Conservation (phyloP, 495 filamentous ascomycete genomes). For the Neurospora africana region DNA sequence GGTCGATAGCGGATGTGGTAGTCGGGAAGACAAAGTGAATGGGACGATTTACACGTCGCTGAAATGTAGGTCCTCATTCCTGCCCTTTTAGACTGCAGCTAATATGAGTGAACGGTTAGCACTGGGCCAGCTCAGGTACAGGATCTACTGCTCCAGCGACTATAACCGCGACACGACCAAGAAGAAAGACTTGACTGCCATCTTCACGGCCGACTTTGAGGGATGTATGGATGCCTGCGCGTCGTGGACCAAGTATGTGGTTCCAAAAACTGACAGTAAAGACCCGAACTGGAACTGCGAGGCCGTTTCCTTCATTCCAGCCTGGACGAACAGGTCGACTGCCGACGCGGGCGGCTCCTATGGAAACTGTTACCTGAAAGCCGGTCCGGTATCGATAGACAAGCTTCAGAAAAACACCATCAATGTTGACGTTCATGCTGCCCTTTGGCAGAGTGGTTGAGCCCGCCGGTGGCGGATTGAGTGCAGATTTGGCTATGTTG, state of each 20-base stretch:
- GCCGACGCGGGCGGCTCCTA: slow-evolving; percentile 21
- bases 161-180: slow-evolving; percentile 22
- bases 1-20: slow-evolving; percentile 30
- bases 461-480: background rate
- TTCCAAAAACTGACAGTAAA: slow-evolving; percentile 4
- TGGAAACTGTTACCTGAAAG: slow-evolving; percentile 39
- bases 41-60: slow-evolving; percentile 21
- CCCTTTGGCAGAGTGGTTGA: slow-evolving; percentile 4
- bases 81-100: background rate
- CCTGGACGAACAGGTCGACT: slow-evolving; percentile 27
- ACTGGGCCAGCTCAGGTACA: slow-evolving; percentile 22
- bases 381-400: slow-evolving; percentile 24
- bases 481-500: background rate
- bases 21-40: slow-evolving; percentile 17
- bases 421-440: slow-evolving; percentile 17
- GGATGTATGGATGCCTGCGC: slow-evolving; percentile 40
- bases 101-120: slow-evolving; percentile 12
- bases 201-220: slow-evolving; percentile 32
- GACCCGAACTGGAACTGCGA: slow-evolving; percentile 25
- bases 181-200: slow-evolving; percentile 16
- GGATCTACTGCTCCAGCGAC: slow-evolving; percentile 23
- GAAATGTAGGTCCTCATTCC: slow-evolving; percentile 5
- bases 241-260: slow-evolving; percentile 26
- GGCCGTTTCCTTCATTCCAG: slow-evolving; percentile 34
- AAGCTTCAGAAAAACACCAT: slow-evolving; percentile 21